Evolutionary conservation across 495 filamentous ascomycete genomes (phyloP).

Genomic region (Aspergillus indologenus): DNA sequence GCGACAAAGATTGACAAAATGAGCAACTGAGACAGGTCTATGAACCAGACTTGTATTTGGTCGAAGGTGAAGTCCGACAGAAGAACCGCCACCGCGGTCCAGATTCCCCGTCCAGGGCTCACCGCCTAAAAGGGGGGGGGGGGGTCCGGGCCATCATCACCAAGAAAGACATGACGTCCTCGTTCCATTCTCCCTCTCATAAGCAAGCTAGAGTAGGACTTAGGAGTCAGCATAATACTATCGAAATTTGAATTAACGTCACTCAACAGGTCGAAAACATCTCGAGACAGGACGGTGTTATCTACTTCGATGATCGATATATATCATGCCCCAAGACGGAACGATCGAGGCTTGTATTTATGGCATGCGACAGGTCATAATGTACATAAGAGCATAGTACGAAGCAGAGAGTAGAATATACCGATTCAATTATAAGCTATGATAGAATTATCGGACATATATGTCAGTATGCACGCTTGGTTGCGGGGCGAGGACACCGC

Average conservation of each 20-base stretch:
- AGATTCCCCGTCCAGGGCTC: conserved; percentile 11
- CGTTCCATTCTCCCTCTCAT: not conserved
- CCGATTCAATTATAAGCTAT: too few species aligned
- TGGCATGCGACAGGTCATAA: not conserved
- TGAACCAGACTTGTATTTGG: not conserved
- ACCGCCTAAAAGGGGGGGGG: conserved; percentile 14
- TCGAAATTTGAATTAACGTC: too few species aligned
- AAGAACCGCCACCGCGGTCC: conserved; percentile 15
- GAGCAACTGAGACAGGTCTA: not conserved
- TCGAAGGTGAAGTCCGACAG: not conserved
- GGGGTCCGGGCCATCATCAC: not conserved
- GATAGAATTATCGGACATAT: too few species aligned
- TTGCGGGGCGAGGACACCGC: too few species aligned
- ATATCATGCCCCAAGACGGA: not conserved
- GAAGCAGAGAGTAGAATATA: too few species aligned
- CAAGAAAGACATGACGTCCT: not conserved
- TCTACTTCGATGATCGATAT: not conserved
- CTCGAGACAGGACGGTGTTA: not conserved
- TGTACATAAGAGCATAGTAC: too few species aligned
- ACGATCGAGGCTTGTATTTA: not conserved
- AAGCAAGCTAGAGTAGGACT: too few species aligned
- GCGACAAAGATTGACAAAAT: not conserved
- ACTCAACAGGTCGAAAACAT: too few species aligned
- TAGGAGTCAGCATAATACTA: too few species aligned
- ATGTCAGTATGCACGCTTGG: too few species aligned